These are phyloP conservation scores for Gossypium trilobum DNA, from an alignment of 441 rosid species.

Conservation along the genomic window DNA sequence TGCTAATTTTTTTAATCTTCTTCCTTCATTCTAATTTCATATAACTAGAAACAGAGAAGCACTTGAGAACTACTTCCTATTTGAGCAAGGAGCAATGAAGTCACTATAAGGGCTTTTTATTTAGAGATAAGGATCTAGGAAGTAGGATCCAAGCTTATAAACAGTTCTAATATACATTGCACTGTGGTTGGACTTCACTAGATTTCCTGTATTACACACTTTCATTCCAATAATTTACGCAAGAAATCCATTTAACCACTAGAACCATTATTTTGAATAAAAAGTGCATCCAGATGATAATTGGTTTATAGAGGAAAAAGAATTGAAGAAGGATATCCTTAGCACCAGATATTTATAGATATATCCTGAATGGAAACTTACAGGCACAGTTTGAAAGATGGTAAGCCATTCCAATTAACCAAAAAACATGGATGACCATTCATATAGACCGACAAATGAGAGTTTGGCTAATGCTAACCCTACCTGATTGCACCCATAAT, in stretches of 20 bases:
- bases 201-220: neutral
- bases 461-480: neutral
- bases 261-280: neutral
- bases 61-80: neutral
- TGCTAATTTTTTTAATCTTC: neutral
- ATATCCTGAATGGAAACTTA: neutral
- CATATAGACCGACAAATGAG: neutral
- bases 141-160: neutral
- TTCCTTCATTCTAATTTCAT: neutral
- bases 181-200: neutral
- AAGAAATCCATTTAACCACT: neutral
- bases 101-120: too few relatives aligned
- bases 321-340: neutral
- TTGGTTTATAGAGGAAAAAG: neutral
- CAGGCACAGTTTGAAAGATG: neutral
- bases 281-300: neutral
- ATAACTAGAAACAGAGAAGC: neutral
- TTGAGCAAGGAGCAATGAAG: neutral
- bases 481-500: constrained; percentile 95
- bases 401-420: neutral
- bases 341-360: neutral
- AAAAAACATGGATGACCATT: neutral
- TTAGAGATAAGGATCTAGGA: neutral
- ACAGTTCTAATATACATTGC: neutral
- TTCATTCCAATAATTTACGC: neutral